Evolutionary conservation across 108 stramenopile species (phyloP).

Genomic region (Cylindrotheca fusiformis): DNA sequence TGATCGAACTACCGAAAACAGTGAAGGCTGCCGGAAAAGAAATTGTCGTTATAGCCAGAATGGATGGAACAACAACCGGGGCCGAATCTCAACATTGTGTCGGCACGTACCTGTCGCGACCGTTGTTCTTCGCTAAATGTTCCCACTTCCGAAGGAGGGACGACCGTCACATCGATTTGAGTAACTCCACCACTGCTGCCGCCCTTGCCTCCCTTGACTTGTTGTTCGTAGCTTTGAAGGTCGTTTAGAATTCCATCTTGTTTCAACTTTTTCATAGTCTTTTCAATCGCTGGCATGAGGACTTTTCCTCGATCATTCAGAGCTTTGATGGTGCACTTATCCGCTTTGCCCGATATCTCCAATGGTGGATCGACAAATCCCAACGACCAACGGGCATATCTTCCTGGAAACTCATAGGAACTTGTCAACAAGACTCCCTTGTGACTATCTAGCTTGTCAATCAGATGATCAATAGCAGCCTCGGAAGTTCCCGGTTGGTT

Average conservation of each 20-base stretch:
- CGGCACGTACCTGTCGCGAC: slow-evolving; percentile 71
- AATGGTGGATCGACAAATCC: slow-evolving; percentile 94
- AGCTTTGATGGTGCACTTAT: slow-evolving; percentile 82
- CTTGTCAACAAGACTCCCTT: slow-evolving; percentile 85
- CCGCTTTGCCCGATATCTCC: slow-evolving; percentile 79
- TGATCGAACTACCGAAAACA: slow-evolving; percentile 90
- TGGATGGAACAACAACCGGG: slow-evolving; percentile 1
- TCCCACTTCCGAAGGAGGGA: slow-evolving; percentile 76
- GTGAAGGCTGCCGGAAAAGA: slow-evolving; percentile 82
- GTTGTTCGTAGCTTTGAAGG: slow-evolving; percentile 29
- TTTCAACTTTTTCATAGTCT: slow-evolving; percentile 67
- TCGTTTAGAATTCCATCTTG: slow-evolving; percentile 45
- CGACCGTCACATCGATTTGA: slow-evolving; percentile 62
- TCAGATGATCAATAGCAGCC: slow-evolving; percentile 79
- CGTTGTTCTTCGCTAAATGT: slow-evolving; percentile 94
- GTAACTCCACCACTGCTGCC: background rate
- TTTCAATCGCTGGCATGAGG: slow-evolving; percentile 75
- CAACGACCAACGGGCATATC: slow-evolving; percentile 91
- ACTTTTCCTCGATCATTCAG: slow-evolving; percentile 83
- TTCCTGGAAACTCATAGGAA: slow-evolving; percentile 95
- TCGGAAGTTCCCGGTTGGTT: slow-evolving; percentile 24
- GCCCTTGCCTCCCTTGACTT: slow-evolving; percentile 3
- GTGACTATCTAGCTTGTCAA: slow-evolving; percentile 80
- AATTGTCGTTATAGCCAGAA: too few relatives aligned
- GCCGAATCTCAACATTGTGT: background rate